Base-by-base conservation (phyloP, 192 early-diverging fungal genomes). In the Helicostylum pulchrum region DNA sequence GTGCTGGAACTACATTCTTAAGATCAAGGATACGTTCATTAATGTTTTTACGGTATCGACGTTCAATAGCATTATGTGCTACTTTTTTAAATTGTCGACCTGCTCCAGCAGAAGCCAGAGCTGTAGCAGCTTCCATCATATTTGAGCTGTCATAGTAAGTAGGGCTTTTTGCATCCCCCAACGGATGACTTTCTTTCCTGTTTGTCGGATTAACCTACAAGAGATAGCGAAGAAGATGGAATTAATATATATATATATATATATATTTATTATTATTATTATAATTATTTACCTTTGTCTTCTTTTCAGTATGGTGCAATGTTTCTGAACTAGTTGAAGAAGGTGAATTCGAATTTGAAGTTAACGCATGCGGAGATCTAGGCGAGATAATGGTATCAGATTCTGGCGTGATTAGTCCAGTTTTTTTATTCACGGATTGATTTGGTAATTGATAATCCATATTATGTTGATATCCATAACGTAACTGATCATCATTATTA, bases 1-100 rank as follows among this genome's bases (percentile, higher is more conserved):
- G 78, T 0, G 93, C 91, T 2, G 95, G 95, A 3, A 97, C 90
- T 0, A 89, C 84, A 54, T 82, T 82, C 61, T 89, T 88, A 14
- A 97, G 80, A 36, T 97, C 93, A 47, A 84, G 72, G 46, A 97
- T 96, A 34, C 95, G 87, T 65, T 94, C 90, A 81, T 97, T 96
- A 62, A 97, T 92, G 78, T 97, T 97, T 74, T 95, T 95, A 64
- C 95, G 85, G 73, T 97, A 96, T 47, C 91, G 83, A 23, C 90
- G 85, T 73, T 97, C 95, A 32, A 96, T 97, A 1, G 90, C 93
- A 63, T 95, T 97, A 72, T 97, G 94, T 0, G 94, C 90, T 12
- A 93, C 90, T 74, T 94, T 96, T 71, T 93, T 91, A 58, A 87
- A 84, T 56, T 87, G 78, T 21, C 21, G 52, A 34, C 49, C 32